Conservation (phyloP, 148 eudicot species). For the Gaultheria prostrata region DNA sequence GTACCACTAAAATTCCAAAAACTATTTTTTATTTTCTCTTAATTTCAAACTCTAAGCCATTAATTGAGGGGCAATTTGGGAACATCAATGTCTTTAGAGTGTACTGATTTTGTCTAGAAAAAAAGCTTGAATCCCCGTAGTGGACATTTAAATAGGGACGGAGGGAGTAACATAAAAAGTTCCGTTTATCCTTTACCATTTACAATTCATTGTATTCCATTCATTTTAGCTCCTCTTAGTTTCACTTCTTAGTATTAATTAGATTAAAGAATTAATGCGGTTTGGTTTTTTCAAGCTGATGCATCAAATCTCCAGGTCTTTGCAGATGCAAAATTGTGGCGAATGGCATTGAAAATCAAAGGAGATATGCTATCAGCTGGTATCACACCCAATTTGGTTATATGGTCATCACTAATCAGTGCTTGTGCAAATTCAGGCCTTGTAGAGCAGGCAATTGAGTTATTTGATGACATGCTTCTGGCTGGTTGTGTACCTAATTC, state of each 20-base stretch:
- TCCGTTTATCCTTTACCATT: background rate
- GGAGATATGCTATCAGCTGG: constrained; percentile 90
- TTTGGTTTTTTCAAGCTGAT: constrained; percentile 17
- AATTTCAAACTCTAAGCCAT: too few species aligned
- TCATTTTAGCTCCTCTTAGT: constrained; percentile 4
- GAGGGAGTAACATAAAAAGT: background rate
- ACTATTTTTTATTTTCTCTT: too few species aligned
- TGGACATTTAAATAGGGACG: too few species aligned
- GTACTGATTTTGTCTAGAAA: too few species aligned
- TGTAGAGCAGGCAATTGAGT: constrained; percentile 64
- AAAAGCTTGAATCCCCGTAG: too few species aligned
- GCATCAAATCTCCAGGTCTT: constrained; percentile 59
- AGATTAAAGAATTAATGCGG: constrained; percentile 10
- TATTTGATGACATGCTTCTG: constrained; percentile 85
- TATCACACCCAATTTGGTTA: constrained; percentile 77
- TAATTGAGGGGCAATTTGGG: too few species aligned
- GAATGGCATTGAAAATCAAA: constrained; percentile 81
- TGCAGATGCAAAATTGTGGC: constrained; percentile 92
- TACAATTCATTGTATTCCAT: background rate
- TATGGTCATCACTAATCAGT: constrained; percentile 92
- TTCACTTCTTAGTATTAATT: background rate
- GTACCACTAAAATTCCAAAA: too few species aligned
- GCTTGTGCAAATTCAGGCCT: constrained; percentile 92
- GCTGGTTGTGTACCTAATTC: constrained; percentile 84
- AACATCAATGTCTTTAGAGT: too few species aligned